Evolutionary conservation across 768 basidiomycete species (phyloP).

Genomic region (Russula sp.): DNA sequence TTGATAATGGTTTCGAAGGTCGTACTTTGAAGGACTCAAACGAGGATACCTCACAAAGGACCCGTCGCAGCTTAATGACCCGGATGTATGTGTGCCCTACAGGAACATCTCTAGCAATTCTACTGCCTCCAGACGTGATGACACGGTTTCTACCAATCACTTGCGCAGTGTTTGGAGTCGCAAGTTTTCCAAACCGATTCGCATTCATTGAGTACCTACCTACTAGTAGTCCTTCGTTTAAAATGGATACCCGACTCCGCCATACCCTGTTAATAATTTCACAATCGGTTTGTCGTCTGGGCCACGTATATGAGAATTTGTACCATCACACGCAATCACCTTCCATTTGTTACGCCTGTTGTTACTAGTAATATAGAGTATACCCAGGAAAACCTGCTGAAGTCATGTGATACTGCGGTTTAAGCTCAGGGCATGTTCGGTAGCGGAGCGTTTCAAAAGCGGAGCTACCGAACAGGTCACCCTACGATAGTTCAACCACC

Average conservation of each 20-base stretch:
- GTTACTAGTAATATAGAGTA: too few relatives aligned
- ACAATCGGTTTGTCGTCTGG: neutral
- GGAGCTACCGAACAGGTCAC: too few relatives aligned
- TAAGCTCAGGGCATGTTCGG: too few relatives aligned
- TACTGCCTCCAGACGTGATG: neutral
- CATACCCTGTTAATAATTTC: neutral
- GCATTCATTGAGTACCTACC: neutral
- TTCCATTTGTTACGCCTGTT: too few relatives aligned
- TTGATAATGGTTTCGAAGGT: constrained; percentile 45
- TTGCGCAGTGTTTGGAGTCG: neutral
- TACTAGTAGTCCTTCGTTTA: neutral
- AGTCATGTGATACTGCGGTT: neutral
- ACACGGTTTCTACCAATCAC: neutral
- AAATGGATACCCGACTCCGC: neutral
- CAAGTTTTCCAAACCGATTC: neutral
- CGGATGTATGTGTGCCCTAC: constrained; percentile 63
- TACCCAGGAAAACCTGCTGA: too few relatives aligned
- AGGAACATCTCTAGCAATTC: constrained; percentile 4
- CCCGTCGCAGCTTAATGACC: constrained; percentile 54
- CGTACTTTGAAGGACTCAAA: constrained; percentile 60
- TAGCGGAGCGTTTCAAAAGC: too few relatives aligned
- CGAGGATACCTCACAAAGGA: constrained; percentile 62
- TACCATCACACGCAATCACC: too few relatives aligned
- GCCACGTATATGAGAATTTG: neutral
- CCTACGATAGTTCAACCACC: neutral